phyloP scores from a whole-genome alignment of 176 grass and related monocot genomes.

The Oryza meridionalis region DNA sequence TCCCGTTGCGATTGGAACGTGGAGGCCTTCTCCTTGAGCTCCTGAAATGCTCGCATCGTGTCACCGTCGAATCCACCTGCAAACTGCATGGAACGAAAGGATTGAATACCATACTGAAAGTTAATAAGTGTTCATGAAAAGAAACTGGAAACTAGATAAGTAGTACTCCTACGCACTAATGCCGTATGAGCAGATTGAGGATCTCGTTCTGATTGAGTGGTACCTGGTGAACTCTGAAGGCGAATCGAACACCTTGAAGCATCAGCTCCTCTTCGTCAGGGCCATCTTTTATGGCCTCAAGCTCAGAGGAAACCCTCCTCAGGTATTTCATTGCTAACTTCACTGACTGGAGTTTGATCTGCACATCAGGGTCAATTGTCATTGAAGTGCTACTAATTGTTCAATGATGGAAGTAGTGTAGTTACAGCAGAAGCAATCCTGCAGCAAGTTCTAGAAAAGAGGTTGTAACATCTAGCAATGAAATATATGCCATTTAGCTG shows the following conservation, averaged over 20 bases:
- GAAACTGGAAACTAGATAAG: not conserved
- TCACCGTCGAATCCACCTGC: conserved; percentile 89
- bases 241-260: conserved; percentile 87
- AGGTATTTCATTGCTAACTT: conserved; percentile 91
- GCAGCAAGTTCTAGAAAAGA: not conserved
- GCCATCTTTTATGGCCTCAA: conserved; percentile 71
- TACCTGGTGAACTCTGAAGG: conserved; percentile 98
- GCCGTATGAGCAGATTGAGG: not conserved
- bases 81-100: conserved; percentile 48
- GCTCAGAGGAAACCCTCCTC: conserved; percentile 81
- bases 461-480: not conserved
- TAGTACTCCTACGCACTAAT: not conserved
- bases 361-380: conserved; percentile 14
- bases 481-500: not conserved
- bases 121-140: not conserved
- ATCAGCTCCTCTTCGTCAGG: conserved; percentile 93
- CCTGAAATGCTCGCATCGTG: conserved; percentile 92
- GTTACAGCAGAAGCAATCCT: no score
- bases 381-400: not conserved
- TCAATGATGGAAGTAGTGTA: not conserved
- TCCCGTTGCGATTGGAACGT: conserved; percentile 56
- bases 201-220: not conserved
- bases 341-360: conserved; percentile 87
- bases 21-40: conserved; percentile 83
- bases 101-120: not conserved